Percentiles rank a stretch among this genome's conserved stretches.
phyloP scores from a whole-genome alignment of 2,329 filamentous ascomycete species.

The Neofusicoccum umdonicola region DNA sequence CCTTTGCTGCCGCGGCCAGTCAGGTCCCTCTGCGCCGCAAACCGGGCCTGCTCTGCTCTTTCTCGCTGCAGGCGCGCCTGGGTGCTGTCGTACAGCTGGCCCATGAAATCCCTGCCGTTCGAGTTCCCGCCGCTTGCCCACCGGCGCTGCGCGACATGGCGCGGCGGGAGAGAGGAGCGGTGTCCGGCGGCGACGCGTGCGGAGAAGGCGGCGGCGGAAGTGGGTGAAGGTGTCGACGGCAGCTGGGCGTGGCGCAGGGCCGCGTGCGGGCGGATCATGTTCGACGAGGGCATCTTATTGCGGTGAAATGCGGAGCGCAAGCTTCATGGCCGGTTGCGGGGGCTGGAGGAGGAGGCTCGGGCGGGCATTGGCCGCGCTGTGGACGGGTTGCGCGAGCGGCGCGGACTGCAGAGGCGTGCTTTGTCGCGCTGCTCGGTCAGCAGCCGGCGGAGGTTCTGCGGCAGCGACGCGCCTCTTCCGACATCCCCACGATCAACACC shows the following conservation, averaged over 20 bases:
- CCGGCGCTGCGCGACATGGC: not conserved
- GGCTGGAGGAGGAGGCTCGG: not conserved
- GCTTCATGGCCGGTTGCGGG: slow-evolving; percentile 13
- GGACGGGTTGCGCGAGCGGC: no score
- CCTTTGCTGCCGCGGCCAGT: slow-evolving; percentile 22
- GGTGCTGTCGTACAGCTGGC: slow-evolving; percentile 62
- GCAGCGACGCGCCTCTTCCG: not conserved
- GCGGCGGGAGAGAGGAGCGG: not conserved
- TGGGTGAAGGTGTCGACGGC: slow-evolving; percentile 5
- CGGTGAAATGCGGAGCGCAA: not conserved
- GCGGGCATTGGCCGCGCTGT: not conserved
- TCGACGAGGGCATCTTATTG: slow-evolving; percentile 7
- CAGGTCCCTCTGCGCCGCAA: slow-evolving; percentile 44
- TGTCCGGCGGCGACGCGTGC: not conserved
- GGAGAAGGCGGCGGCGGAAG: slow-evolving; percentile 1
- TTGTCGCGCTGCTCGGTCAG: not conserved
- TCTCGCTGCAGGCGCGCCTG: slow-evolving; percentile 58
- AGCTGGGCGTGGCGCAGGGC: slow-evolving; percentile 8
- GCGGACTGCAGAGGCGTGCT: no score
- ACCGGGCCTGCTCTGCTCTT: slow-evolving; percentile 54
- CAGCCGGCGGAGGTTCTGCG: slow-evolving; percentile 1
- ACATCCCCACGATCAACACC: slow-evolving; percentile 7
- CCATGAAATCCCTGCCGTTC: slow-evolving; percentile 53
- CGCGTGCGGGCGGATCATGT: slow-evolving; percentile 12
- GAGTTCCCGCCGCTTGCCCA: not conserved